These are phyloP conservation scores for Nothomitra cinnamomea DNA, from an alignment of 2,329 filamentous ascomycete species.

Conservation along the genomic window DNA sequence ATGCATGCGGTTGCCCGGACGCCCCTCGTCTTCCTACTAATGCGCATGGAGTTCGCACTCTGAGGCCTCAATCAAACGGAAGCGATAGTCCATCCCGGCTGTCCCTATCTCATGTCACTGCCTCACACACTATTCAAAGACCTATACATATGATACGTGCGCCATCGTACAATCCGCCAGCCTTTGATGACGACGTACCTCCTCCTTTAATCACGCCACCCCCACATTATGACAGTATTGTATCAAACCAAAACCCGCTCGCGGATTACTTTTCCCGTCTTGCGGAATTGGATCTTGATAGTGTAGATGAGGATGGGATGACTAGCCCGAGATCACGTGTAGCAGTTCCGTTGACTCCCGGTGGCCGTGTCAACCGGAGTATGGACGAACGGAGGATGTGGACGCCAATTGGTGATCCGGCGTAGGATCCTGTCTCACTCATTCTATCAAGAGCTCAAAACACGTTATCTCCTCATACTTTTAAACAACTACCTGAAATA, in stretches of 20 bases:
- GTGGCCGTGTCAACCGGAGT: conserved; percentile 42
- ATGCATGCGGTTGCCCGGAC: conserved; percentile 49
- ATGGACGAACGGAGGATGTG: conserved; percentile 45
- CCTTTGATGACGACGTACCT: conserved; percentile 66
- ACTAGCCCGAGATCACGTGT: conserved; percentile 20
- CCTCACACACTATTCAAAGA: conserved; percentile 30
- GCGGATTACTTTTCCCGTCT: conserved; percentile 79
- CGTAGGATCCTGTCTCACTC: not conserved
- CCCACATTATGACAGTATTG: conserved; percentile 65
- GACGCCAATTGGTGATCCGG: conserved; percentile 18
- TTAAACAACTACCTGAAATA: too few species aligned
- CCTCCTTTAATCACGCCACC: conserved; percentile 66
- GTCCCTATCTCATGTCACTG: conserved; percentile 31
- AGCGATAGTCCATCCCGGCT: conserved; percentile 14
- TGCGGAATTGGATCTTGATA: conserved; percentile 38
- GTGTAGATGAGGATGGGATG: conserved; percentile 26
- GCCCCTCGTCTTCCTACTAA: conserved; percentile 31
- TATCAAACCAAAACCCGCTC: conserved; percentile 53
- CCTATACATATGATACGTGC: conserved; percentile 73
- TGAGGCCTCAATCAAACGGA: conserved; percentile 6
- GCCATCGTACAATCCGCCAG: conserved; percentile 76
- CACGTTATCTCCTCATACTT: too few species aligned
- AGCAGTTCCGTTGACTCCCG: conserved; percentile 46
- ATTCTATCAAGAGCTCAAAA: too few species aligned
- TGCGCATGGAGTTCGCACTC: conserved; percentile 15